Conservation (phyloP, 2,329 filamentous ascomycete species). For the Periconia sp. region DNA sequence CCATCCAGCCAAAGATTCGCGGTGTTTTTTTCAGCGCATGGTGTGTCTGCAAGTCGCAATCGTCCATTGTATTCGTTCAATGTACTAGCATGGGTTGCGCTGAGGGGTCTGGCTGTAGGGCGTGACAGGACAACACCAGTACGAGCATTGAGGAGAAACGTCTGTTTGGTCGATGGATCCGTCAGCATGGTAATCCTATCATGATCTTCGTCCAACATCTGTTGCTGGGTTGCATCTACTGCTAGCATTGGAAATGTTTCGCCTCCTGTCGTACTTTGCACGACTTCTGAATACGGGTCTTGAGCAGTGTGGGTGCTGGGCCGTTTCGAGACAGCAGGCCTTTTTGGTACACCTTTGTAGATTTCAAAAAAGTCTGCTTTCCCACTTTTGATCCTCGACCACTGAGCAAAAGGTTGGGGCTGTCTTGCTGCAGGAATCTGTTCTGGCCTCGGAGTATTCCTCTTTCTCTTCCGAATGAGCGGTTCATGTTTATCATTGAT, state of each 20-base stretch:
- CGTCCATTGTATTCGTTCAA: constrained; percentile 28
- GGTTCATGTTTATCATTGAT: neutral
- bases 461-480: constrained; percentile 24
- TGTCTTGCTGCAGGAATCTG: constrained; percentile 3
- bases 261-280: neutral
- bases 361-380: constrained; percentile 36
- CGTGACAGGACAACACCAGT: constrained; percentile 52
- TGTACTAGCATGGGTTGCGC: constrained; percentile 7
- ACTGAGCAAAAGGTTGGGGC: constrained; percentile 33
- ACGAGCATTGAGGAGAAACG: constrained; percentile 54
- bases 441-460: neutral
- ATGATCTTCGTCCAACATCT: constrained; percentile 1
- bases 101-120: constrained; percentile 13
- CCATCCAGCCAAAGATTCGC: constrained; percentile 58
- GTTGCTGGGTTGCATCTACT: neutral
- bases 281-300: neutral
- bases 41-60: constrained; percentile 32
- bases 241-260: neutral
- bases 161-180: constrained; percentile 61
- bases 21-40: constrained; percentile 6
- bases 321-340: neutral
- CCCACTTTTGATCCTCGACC: constrained; percentile 50
- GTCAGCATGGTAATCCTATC: constrained; percentile 58
- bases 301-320: neutral
- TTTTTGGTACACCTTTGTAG: constrained; percentile 1